Conservation (phyloP, 1,139 yeast genomes). For the Pichia sp. region DNA sequence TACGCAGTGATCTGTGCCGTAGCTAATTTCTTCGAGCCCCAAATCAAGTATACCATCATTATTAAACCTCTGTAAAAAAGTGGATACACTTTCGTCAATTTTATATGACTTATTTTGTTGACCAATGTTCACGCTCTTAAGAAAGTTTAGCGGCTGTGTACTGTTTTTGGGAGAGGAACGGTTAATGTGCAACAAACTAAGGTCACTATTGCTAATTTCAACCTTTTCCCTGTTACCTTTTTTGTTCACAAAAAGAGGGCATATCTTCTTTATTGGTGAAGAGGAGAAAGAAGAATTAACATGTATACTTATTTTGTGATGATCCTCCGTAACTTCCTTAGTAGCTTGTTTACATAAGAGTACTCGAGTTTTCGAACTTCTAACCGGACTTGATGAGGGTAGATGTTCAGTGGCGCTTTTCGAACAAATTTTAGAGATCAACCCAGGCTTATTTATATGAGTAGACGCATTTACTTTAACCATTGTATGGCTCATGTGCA, state of each 20-base stretch:
- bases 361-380: background rate
- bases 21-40: constrained; percentile 13
- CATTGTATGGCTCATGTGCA: background rate
- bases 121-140: background rate
- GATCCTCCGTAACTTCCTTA: background rate
- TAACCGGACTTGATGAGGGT: constrained; percentile 2
- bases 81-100: constrained; percentile 3
- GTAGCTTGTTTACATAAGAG: background rate
- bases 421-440: background rate
- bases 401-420: background rate
- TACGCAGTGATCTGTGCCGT: background rate
- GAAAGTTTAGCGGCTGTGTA: background rate
- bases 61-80: constrained; percentile 4
- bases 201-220: constrained; percentile 3
- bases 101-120: background rate
- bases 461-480: background rate
- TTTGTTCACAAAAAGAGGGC: background rate
- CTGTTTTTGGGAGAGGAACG: background rate
- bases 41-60: constrained; percentile 9
- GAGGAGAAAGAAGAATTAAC: constrained; percentile 6
- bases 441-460: background rate
- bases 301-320: background rate
- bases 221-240: background rate
- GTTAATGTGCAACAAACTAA: constrained; percentile 5
- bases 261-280: constrained; percentile 8